Base-by-base conservation (phyloP, 1,284 basidiomycete species). In the Ceratobasidium sp. region DNA sequence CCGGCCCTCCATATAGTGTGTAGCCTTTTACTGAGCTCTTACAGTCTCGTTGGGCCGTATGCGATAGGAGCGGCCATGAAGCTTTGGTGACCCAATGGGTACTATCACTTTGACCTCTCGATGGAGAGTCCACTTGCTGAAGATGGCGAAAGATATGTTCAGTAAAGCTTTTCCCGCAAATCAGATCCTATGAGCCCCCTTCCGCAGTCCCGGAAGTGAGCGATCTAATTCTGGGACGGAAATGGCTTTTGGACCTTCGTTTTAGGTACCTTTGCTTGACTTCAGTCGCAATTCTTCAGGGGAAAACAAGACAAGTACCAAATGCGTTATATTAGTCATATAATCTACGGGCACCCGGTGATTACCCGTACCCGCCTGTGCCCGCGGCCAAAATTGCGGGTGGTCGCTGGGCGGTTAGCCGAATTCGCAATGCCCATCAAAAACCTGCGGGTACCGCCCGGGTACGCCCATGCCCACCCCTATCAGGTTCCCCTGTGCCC, bases 241-340 rank as follows among this genome's bases (percentile, higher is more conserved):
- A n/a, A 67, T 67, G 44, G 60, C 60, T 31, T 36, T 48, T 6
- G 44, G 2, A 11, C 47, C 60, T 14, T 67, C 50, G 64, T 67
- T 33, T 29, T 6, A 44, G 15, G 54, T 50, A 50, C n/a, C n/a
- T n/a, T n/a, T n/a, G n/a, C n/a, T n/a, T n/a, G n/a, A n/a, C n/a
- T n/a, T n/a, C 31, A 31, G 31, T 33, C 2, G 14, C 63, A 50
- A 29, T 29, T 33, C 45, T 65, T 9, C 0, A 41, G 5, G 14
- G 33, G n/a, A 47, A 47, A 22, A 24, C 47, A 4, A 24, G 41
- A 22, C 11, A 14, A 17, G 33, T 14, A 14, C 27, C n/a, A 33
- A 33, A 33, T 33, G 57, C 24, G 9, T 33, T 60, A 7, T 29
- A 60, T 41, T 33, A 59, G 56, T 59, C 27, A 59, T 31, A 59